phyloP scores from a whole-genome alignment of 257 asterid species.

The Solanum tacnaense region DNA sequence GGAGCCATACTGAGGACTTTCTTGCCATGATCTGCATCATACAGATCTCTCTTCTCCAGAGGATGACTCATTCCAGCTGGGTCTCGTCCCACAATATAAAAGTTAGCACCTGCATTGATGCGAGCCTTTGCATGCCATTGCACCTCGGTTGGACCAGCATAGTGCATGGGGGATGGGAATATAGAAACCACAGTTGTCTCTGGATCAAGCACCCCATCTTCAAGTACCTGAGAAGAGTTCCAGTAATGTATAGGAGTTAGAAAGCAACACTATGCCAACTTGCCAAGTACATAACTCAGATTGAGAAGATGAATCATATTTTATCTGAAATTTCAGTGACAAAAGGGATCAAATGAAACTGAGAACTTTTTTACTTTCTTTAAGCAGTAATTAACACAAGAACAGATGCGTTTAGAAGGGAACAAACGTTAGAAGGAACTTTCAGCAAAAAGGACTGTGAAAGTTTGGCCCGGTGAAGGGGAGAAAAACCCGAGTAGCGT shows the following conservation, averaged over 20 bases:
- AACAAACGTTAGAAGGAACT: neutral
- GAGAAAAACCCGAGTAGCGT: neutral
- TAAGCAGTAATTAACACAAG: neutral
- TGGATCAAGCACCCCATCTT: conserved; percentile 88
- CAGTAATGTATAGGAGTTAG: neutral
- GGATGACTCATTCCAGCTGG: conserved; percentile 99
- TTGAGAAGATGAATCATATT: neutral
- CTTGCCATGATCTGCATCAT: conserved; percentile 95
- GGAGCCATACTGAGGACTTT: conserved; percentile 93
- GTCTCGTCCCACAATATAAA: conserved; percentile 83
- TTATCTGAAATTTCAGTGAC: neutral
- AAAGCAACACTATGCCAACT: neutral
- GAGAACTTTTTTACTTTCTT: neutral
- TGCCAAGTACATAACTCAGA: neutral
- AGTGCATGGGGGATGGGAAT: conserved; percentile 97
- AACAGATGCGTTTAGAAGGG: neutral
- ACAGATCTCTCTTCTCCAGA: conserved; percentile 69
- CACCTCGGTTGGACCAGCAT: conserved; percentile 96
- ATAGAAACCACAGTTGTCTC: conserved; percentile 90
- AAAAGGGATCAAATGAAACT: neutral
- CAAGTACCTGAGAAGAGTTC: conserved; percentile 47
- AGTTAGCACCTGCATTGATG: conserved; percentile 88
- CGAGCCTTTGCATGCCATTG: conserved; percentile 99
- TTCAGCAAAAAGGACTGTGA: neutral
- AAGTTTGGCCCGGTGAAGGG: neutral